Base-by-base conservation (phyloP, 352 stramenopile genomes). In the Phytophthora europaea region DNA sequence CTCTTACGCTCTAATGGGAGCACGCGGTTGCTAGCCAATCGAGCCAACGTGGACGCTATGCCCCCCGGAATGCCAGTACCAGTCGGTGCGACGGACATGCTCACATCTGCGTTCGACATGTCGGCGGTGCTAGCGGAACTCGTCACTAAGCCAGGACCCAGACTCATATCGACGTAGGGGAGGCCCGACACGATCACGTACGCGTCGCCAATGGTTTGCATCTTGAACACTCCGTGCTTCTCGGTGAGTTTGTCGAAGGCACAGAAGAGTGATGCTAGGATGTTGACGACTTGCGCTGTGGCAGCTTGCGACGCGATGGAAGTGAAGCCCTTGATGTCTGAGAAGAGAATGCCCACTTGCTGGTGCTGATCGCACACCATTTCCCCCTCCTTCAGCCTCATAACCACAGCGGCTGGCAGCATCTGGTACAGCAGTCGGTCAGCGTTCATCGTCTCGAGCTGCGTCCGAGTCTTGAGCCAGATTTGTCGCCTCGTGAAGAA, bases 131-230 rank as follows among this genome's bases (percentile, higher is more conserved):
- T 73, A 2, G 72, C 67, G 4, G 56, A 67, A n/a, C 62, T 73
- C 1, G 58, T 59, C 1, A 82, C 73, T 18, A 92, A n/a, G 0
- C 87, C 78, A 0, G 84, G 85, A 0, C 83, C 85, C 3, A 94
- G 78, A 70, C 87, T 96, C 87, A 96, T 94, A 58, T 95, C 88
- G 8, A 93, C 84, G 48, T 96, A 97, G 6, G 93, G 93, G 16
- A 96, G 67, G 2, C 91, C 92, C 4, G 87, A 95, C 2, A 95
- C 86, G 43, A 95, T 97, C 63, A 98, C 89, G 73, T 97, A 98
- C n/a, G 92, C 92, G 76, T 98, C 94, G 13, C 94, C 93, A 34
- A 98, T 98, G 0, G 90, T 98, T 72, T 98, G 91, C 79, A 98
- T 94, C 75, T 98, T 98, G 62, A 98, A 97, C 34, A 98, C 91